Base-by-base conservation (phyloP, 225 moss, liverwort and hornwort genomes). In the Ulota crispa region DNA sequence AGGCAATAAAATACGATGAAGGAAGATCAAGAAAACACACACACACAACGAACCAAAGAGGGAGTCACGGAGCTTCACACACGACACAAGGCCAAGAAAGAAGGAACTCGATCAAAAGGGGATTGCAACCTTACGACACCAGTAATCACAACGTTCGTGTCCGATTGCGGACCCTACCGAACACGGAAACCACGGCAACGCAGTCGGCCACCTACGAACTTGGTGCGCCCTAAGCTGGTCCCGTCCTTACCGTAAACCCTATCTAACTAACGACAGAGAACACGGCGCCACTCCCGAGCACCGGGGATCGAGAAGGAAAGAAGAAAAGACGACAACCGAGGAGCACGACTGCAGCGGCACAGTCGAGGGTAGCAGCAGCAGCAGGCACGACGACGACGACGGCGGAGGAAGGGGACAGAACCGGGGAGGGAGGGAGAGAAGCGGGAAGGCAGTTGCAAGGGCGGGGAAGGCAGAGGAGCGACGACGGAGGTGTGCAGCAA, bases 181-280 rank as follows among this genome's bases (percentile, higher is more conserved):
- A 55, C 30, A 37, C 81, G 23, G 16, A 47, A 77, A 59, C 41
- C 63, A 71, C 68, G n/a, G 59, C 28, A 68, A 36, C 50, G 28
- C 16, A 64, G 1, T 18, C 23, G 55, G 67, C 42, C 73, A 43
- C 61, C 52, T 37, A 57, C 57, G n/a, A n/a, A n/a, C n/a, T n/a
- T 13, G 4, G 26, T 21, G 75, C 37, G 19, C 76, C 80, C 80
- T 53, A 72, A 83, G 36, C 62, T 47, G 66, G 52, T 50, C 39
- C 45, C 36, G 65, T 26, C 73, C 77, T 64, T 64, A 63, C 69
- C 75, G 32, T 68, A 83, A 87, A 87, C 78, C 83, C 87, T 87
- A 86, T 76, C 45, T 60, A 72, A 42, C 21, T 65, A 55, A 50
- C 71, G 50, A 70, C 37, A n/a, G n/a, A n/a, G n/a, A n/a, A n/a